Evolutionary conservation across 352 stramenopile genomes (phyloP).

Genomic region (Blastocystis sp.): DNA sequence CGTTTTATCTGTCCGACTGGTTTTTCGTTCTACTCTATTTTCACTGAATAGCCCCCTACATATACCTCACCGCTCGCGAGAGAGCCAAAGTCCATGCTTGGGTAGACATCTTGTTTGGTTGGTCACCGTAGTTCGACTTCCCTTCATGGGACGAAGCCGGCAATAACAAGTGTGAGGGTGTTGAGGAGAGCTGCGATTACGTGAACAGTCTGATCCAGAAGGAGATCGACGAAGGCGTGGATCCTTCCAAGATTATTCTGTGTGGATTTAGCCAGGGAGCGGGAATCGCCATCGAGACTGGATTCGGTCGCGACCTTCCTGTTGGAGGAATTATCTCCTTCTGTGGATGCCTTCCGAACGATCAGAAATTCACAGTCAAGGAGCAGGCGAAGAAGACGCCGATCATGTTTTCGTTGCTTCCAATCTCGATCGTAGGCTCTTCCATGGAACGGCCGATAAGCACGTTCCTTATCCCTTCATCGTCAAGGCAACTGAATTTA

Average conservation of each 20-base stretch:
- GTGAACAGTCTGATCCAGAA: slow-evolving; percentile 34
- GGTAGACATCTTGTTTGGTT: background rate
- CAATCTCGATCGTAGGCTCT: background rate
- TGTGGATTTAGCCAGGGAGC: slow-evolving; percentile 51
- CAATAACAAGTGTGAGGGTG: slow-evolving; percentile 22
- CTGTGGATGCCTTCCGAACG: slow-evolving; percentile 43
- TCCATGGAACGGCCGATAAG: slow-evolving; percentile 38
- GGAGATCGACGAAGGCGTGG: slow-evolving; percentile 28
- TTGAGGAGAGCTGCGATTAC: slow-evolving; percentile 15
- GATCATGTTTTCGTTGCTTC: background rate
- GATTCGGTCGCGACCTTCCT: background rate
- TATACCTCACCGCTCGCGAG: background rate
- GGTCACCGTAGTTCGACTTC: slow-evolving; percentile 25
- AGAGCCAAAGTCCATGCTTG: slow-evolving; percentile 17
- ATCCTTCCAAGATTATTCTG: slow-evolving; percentile 19
- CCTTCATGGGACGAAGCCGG: background rate
- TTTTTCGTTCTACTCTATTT: background rate
- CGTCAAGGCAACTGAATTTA: background rate
- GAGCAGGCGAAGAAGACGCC: background rate
- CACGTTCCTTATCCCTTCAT: slow-evolving; percentile 37
- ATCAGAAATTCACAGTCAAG: background rate
- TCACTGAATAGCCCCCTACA: background rate
- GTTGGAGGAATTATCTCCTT: slow-evolving; percentile 1
- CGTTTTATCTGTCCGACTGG: slow-evolving; percentile 45
- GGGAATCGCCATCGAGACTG: slow-evolving; percentile 6